phyloP scores from a whole-genome alignment of 2,329 filamentous ascomycete species.

The Anthostomella pinea region DNA sequence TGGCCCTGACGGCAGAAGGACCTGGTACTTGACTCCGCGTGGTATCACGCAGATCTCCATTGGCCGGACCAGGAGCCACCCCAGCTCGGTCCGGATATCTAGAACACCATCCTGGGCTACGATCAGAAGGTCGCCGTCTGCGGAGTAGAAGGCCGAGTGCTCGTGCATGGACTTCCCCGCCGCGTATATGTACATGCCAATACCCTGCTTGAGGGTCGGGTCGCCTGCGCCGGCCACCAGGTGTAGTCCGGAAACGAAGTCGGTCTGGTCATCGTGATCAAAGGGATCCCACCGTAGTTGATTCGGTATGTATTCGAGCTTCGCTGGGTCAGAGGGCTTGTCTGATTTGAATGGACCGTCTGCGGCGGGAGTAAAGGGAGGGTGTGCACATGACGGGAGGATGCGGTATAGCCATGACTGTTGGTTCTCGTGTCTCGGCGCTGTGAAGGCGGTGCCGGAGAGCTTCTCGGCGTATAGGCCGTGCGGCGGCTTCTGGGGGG shows the following conservation, averaged over 20 bases:
- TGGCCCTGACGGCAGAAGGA: slow-evolving; percentile 44
- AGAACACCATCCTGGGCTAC: slow-evolving; percentile 64
- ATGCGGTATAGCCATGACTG: slow-evolving; percentile 62
- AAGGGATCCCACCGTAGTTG: slow-evolving; percentile 83
- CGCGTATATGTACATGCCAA: slow-evolving; percentile 70
- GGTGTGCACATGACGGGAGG: slow-evolving; percentile 52
- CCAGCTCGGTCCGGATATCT: slow-evolving; percentile 66
- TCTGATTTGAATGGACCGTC: slow-evolving; percentile 44
- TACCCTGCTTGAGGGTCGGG: slow-evolving; percentile 65
- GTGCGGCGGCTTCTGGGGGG: slow-evolving; percentile 66
- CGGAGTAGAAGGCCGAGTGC: slow-evolving; percentile 71
- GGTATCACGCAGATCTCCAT: slow-evolving; percentile 68
- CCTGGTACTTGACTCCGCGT: slow-evolving; percentile 62
- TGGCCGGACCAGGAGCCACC: slow-evolving; percentile 61
- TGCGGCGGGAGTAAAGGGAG: slow-evolving; percentile 31
- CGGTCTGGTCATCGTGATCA: slow-evolving; percentile 60
- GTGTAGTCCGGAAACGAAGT: slow-evolving; percentile 51
- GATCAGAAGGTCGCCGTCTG: slow-evolving; percentile 67
- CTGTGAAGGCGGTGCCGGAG: slow-evolving; percentile 59
- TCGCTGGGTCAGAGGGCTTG: slow-evolving; percentile 45
- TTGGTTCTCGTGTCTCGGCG: slow-evolving; percentile 55
- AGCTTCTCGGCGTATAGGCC: slow-evolving; percentile 70
- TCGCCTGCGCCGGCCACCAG: slow-evolving; percentile 72
- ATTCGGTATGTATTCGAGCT: slow-evolving; percentile 73
- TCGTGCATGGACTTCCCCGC: slow-evolving; percentile 69